Base-by-base conservation (phyloP, 257 asterid species). In the Cruciata laevipes region DNA sequence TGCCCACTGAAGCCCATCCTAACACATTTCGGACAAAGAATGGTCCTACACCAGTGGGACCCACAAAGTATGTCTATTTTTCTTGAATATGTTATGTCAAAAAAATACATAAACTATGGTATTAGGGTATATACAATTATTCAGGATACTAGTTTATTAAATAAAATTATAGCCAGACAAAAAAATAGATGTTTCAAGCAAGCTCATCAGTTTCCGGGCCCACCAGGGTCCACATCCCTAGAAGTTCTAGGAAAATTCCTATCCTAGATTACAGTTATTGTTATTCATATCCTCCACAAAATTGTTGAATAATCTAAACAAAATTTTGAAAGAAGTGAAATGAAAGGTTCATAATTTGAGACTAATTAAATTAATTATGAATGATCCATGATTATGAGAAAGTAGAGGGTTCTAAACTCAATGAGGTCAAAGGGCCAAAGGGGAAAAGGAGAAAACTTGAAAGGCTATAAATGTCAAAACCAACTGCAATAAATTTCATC, bases 401-500 rank as follows among this genome's bases (percentile, higher is more conserved):
- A 53, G 4, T 17, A 53, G 24, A 5, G 3, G 21, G 27, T 0
- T 3, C 32, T 59, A 24, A 13, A 27, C 3, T 58, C 64, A 59
- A 30, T 14, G 38, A 16, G n/a, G n/a, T 47, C 55, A 47, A 14
- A 47, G 64, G 21, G 27, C 27, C 30, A 35, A 33, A 33, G 35
- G 5, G 51, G 1, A 58, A 65, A 53, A n/a, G 12, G 27, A 5
- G 24, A 3, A 53, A 17, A 65, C 58, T 65, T 65, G 20, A 24
- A 27, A 51, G 55, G 27, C 66, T 27, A 12, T 58, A 57, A 69
- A 69, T 58, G 63, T 38, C 5, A 25, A 58, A 58, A 18, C 58
- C 59, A 18, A 37, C 25, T 23, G 65, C 65, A 71, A 24, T 63
- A 63, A 71, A 63, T 71, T 51, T 63, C 10, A 24, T 52, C 32